Base-by-base conservation (phyloP, 1,139 yeast species). In the Geotrichum fermentans region DNA sequence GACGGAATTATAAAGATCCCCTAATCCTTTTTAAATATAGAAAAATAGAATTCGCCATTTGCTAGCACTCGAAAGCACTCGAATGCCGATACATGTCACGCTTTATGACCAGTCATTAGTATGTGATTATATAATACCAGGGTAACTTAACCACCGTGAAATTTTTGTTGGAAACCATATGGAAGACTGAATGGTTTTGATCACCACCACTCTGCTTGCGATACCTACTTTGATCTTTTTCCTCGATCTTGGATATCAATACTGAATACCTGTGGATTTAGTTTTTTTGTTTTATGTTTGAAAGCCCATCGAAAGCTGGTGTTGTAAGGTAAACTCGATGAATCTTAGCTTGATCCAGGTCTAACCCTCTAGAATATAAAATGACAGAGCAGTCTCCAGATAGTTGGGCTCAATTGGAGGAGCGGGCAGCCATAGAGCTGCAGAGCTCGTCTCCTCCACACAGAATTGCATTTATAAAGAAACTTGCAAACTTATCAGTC, bases 311-410 rank as follows among this genome's bases (percentile, higher is more conserved):
- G 11, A 35, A 24, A 24, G 10, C 28, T 24, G 28, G 28, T 6
- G 28, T 24, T 6, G 28, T 24, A 24, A 24, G 28, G 28, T 24
- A 24, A 10, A 10, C 28, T 24, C 8, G 6, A 6, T 24, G 28
- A 24, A 10, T 10, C 6, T 10, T 24, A 24, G 28, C 6, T 6
- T 6, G 28, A 6, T 24, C 6, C 6, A 6, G 28, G 10, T 6
- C 6, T 10, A 24, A 24, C 10, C 28, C 8, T 10, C 10, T 24
- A 43, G 46, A 29, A 21, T 26, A 43, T 28, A 44, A 43, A 37
- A 51, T 51, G 53, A 29, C 49, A 40, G 53, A 51, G 39, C 49
- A 26, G 33, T 36, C 53, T 17, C 24, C 47, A 14, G 50, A 44
- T 22, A 39, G 45, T 29, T 51, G 53, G 53, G 39, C 47, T 42